Percentiles rank a stretch among this genome's conserved stretches.
These are phyloP conservation scores for Cercospora sojina DNA, from an alignment of 2,329 filamentous ascomycete species.

Conservation along the genomic window DNA sequence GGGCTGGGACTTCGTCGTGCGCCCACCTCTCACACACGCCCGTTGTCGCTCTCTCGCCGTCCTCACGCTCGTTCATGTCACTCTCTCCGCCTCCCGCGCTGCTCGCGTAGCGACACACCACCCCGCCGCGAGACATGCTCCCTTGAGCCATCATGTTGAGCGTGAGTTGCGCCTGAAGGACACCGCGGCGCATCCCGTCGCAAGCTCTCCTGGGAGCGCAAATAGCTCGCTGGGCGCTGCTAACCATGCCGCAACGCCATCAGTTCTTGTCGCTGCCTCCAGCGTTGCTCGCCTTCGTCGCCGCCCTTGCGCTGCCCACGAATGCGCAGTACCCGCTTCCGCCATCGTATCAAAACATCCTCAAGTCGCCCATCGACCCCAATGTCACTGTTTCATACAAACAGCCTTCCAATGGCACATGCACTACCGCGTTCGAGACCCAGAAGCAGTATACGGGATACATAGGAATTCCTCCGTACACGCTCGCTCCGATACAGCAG, in stretches of 20 bases:
- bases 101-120: background rate
- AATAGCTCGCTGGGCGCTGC: background rate
- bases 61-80: conserved; percentile 1
- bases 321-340: conserved; percentile 44
- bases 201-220: background rate
- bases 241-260: background rate
- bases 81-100: background rate
- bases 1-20: background rate
- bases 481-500: conserved; percentile 49
- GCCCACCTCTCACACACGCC: background rate
- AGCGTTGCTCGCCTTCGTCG: conserved; percentile 30
- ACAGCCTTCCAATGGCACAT: conserved; percentile 58
- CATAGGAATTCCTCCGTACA: conserved; percentile 56
- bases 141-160: background rate
- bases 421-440: conserved; percentile 61
- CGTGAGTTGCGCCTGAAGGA: background rate
- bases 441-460: conserved; percentile 72
- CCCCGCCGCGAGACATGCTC: background rate
- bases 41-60: background rate
- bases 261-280: conserved; percentile 30
- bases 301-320: conserved; percentile 20
- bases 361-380: conserved; percentile 61
- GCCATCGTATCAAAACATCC: conserved; percentile 50
- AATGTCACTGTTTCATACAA: conserved; percentile 69
- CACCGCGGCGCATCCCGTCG: background rate